Base-by-base conservation (phyloP, 768 basidiomycete species). In the Boletus rubescentipes region DNA sequence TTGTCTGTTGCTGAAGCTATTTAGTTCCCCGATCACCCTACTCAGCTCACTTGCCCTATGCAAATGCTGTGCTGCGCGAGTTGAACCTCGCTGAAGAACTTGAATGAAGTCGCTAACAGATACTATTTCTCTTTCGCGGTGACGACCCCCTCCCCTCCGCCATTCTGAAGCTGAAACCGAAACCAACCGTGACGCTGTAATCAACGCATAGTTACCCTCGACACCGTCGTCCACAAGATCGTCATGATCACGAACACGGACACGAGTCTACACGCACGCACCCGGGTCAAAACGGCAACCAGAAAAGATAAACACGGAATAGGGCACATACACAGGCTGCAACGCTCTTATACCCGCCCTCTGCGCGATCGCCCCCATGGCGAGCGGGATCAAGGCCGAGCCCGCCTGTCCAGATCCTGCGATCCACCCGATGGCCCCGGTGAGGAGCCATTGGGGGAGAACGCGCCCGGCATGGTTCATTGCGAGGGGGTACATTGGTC, bases 401-500 rank as follows among this genome's bases (percentile, higher is more conserved):
- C 88, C 88, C 7, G 85, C 81, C 59, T 85, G 83, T 0, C 88
- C 87, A 34, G 81, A 76, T 4, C 79, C 81, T 1, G 80, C 79
- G 36, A 85, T 83, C 83, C 83, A 86, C 3, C 83, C 84, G 21
- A 85, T 79, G 11, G 81, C 75, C 7, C 79, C 79, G 1, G 76
- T 75, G 29, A 89, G 77, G 6, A 92, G 76, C 76, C 84, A 84
- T 9, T 75, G 77, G 8, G 90, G 91, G 9, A 93, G 68, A 42
- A 91, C 75, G 1, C 81, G 76, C 3, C 82, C 78, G 0, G 83
- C 72, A 48, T 86, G 79, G 62, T 85, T 87, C 79, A 91, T 82
- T 2, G 80, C 75, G 55, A 78, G 72, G 4, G 75, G 77, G 54
- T 74, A 79, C 67, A 76, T 73, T 7, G 76, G 76, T 23, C 79